Base-by-base conservation (phyloP, 2,329 filamentous ascomycete genomes). In the Arachnopeziza araneosa region DNA sequence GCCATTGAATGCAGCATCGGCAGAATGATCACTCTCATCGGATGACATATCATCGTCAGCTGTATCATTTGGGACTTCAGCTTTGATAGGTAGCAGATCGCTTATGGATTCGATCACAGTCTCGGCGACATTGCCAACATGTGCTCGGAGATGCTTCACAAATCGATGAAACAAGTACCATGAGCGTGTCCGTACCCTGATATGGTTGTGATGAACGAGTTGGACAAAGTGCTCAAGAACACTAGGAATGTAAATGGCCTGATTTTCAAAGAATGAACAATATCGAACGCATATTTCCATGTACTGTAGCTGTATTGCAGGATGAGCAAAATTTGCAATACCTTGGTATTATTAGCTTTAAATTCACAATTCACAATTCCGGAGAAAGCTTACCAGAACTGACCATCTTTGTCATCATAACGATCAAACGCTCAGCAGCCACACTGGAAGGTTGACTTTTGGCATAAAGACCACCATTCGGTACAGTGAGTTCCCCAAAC, bases 201-300 rank as follows among this genome's bases (percentile, higher is more conserved):
- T 84, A 69, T 96, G 89, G 36, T 89, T 83, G 71, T 96, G 91
- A 70, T 98, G 96, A 2, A 95, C 90, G 54, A 97, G 83, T 14
- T 87, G 85, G 52, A 99, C 90, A 74, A 99, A 98, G 71, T 89
- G 92, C 70, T 97, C 92, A 50, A 99, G 80, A 1, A 95, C 91
- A 65, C 87, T 88, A 1, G 91, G 90, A 55, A 98, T 96, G 62
- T 91, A 87, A 23, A 88, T 80, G 30, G 86, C 81, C 70, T 96
- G 90, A 59, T 86, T 85, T 71, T 98, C 93, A 72, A 99, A 98
- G 74, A 97, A 96, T 26, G 87, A 84, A 72, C 88, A 90, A 75
- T 99, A 99, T 55, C 95, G 88, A 58, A 96, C 93, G 73, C 93
- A 96, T 44, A 96, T 96, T 74, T 99, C 95, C 93, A 99, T 97